Percentiles rank a stretch among this genome's conserved stretches.
These are phyloP conservation scores for Saksenaea oblongispora DNA, from an alignment of 371 early-diverging fungal species.

Conservation along the genomic window DNA sequence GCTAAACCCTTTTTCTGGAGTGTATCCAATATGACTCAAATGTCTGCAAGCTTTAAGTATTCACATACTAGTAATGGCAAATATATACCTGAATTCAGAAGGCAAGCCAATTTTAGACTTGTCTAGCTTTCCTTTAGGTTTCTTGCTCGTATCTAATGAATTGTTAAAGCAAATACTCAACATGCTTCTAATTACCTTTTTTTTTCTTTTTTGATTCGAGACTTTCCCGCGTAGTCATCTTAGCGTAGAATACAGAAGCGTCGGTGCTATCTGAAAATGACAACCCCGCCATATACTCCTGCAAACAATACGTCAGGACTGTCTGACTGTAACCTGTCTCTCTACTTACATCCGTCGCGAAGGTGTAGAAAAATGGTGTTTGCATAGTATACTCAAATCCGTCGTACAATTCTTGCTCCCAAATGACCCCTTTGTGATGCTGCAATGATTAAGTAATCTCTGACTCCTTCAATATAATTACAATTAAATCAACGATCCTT, in stretches of 20 bases:
- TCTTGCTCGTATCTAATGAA: slow-evolving; percentile 15
- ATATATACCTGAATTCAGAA: slow-evolving; percentile 66
- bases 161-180: neutral
- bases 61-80: neutral
- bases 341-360: slow-evolving; percentile 75
- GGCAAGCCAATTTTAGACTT: slow-evolving; percentile 80
- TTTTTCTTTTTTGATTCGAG: slow-evolving; percentile 37
- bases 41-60: slow-evolving; percentile 43
- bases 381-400: slow-evolving; percentile 76
- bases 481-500: slow-evolving; percentile 78
- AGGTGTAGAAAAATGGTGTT: slow-evolving; percentile 84
- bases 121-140: slow-evolving; percentile 57
- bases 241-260: slow-evolving; percentile 75
- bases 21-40: slow-evolving; percentile 79
- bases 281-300: slow-evolving; percentile 80
- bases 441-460: slow-evolving; percentile 16
- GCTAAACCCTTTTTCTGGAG: slow-evolving; percentile 80
- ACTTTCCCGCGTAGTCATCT: slow-evolving; percentile 59
- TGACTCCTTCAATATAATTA: slow-evolving; percentile 23
- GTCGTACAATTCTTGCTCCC: slow-evolving; percentile 83
- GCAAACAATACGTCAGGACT: neutral
- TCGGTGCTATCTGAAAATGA: slow-evolving; percentile 87
- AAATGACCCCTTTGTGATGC: slow-evolving; percentile 66
- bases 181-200: slow-evolving; percentile 11
- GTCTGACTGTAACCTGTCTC: neutral